Conservation (phyloP, 2,329 filamentous ascomycete genomes). For the Trichoderma sp. region DNA sequence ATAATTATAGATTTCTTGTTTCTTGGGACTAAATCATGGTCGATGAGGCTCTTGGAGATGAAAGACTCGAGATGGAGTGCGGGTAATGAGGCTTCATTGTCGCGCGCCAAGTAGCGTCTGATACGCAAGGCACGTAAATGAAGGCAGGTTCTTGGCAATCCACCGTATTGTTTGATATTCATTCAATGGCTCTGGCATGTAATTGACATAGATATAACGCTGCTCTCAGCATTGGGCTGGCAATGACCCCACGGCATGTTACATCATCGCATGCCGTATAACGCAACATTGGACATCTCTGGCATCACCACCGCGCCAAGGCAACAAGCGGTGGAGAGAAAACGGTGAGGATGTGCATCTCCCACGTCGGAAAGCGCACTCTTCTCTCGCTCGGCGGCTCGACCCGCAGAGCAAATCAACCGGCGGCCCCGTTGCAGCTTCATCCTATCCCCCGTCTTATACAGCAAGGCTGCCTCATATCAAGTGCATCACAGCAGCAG, state of each 20-base stretch:
- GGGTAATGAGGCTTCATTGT: background rate
- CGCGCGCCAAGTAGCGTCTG: background rate
- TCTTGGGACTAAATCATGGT: background rate
- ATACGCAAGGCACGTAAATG: background rate
- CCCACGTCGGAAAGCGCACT: background rate
- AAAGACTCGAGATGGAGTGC: background rate
- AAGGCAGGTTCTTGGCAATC: background rate
- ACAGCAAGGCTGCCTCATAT: background rate
- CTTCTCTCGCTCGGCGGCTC: background rate
- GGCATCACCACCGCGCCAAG: background rate
- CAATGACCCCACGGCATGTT: no score
- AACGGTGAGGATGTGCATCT: background rate
- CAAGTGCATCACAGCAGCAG: background rate
- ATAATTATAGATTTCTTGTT: background rate
- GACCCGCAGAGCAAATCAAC: slow-evolving; percentile 2
- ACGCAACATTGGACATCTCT: background rate
- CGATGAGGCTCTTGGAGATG: background rate
- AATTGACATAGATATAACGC: background rate
- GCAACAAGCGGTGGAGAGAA: background rate
- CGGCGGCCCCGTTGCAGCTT: background rate
- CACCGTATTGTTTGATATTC: background rate
- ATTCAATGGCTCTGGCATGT: background rate
- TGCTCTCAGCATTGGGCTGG: no score
- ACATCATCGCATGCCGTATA: no score
- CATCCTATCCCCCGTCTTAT: background rate